These are phyloP conservation scores for Cladophialophora bantiana DNA, from an alignment of 2,329 filamentous ascomycete genomes.

Conservation along the genomic window DNA sequence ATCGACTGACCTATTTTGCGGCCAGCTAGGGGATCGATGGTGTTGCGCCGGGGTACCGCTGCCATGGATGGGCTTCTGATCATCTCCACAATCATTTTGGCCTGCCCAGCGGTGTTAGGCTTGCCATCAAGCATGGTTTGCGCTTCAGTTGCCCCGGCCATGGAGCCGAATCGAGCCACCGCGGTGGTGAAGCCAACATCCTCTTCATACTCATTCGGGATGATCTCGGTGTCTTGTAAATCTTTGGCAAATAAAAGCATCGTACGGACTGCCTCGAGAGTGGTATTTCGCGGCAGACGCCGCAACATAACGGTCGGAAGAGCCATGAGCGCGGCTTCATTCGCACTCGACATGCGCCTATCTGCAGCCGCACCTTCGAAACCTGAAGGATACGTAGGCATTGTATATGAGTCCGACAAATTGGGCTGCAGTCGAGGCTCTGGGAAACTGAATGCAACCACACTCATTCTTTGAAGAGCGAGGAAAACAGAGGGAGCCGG, in stretches of 20 bases:
- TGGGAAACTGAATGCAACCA: slow-evolving; percentile 29
- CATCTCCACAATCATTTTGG: slow-evolving; percentile 64
- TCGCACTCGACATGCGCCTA: slow-evolving; percentile 40
- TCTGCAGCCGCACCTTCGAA: slow-evolving; percentile 35
- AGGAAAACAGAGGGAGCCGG: slow-evolving; percentile 6
- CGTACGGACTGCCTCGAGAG: slow-evolving; percentile 64
- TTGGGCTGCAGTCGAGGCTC: slow-evolving; percentile 30
- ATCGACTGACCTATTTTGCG: slow-evolving; percentile 42
- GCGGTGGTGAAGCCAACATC: slow-evolving; percentile 65
- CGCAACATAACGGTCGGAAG: slow-evolving; percentile 61
- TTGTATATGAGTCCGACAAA: slow-evolving; percentile 28
- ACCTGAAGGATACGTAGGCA: slow-evolving; percentile 18
- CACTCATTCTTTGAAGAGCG: slow-evolving; percentile 28
- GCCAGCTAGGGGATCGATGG: slow-evolving; percentile 60
- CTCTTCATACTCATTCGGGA: slow-evolving; percentile 61
- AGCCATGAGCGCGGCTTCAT: slow-evolving; percentile 32
- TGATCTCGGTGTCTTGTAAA: slow-evolving; percentile 65
- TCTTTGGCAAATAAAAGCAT: slow-evolving; percentile 72
- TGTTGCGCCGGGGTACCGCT: slow-evolving; percentile 54
- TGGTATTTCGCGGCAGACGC: slow-evolving; percentile 65
- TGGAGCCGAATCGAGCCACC: slow-evolving; percentile 64
- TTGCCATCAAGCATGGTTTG: slow-evolving; percentile 67
- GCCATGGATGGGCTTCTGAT: slow-evolving; percentile 51
- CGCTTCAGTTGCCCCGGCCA: slow-evolving; percentile 66
- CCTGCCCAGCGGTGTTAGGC: slow-evolving; percentile 66